Evolutionary conservation across 371 early-diverging fungal species (phyloP), one percentile per base, ranked within the genome.

Genomic region (Apophysomyces sp.): DNA sequence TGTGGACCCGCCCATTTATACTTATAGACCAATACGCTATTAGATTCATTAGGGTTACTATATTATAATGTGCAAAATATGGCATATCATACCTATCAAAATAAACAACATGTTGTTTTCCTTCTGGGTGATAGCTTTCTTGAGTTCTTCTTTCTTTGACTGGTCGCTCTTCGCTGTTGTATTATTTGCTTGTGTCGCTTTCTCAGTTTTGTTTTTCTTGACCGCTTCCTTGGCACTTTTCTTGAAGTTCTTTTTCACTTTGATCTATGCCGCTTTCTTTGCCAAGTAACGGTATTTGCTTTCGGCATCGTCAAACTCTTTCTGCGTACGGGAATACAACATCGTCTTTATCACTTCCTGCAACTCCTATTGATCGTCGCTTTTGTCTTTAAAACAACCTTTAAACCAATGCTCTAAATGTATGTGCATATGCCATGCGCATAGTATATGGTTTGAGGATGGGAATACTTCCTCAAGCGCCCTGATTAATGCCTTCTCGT

Each of bases 1-100:
- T 49, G 44, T n/a, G 57, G 57, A 21, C 62, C 57, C 3, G 26
- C 49, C 62, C 57, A 62, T n/a, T n/a, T 18, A 8, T 62, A 30
- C 31, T 62, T 62, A 24, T 56, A 56, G 3, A 8, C 13, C 15
- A 57, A 28, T 24, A 41, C 56, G 29, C 62, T 62, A 55, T 21
- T 40, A 16, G 40, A 40, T n/a, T n/a, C n/a, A n/a, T n/a, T n/a
- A n/a, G n/a, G n/a, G n/a, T n/a, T n/a, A n/a, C n/a, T n/a, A n/a
- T n/a, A n/a, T n/a, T 12, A 40, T 40, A 40, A 16, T 16, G 40
- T 12, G n/a, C n/a, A n/a, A n/a, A n/a, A n/a, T n/a, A n/a, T 40
- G 5, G 16, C 16, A 5, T n/a, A 34, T 34, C 34, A 9, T 40
- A 40, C 40, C 40, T n/a, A 12, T 40, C 40, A 5, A 40, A 40